Evolutionary conservation across 768 basidiomycete genomes (phyloP).

Genomic region (Pleurotus salmoneostramineus): DNA sequence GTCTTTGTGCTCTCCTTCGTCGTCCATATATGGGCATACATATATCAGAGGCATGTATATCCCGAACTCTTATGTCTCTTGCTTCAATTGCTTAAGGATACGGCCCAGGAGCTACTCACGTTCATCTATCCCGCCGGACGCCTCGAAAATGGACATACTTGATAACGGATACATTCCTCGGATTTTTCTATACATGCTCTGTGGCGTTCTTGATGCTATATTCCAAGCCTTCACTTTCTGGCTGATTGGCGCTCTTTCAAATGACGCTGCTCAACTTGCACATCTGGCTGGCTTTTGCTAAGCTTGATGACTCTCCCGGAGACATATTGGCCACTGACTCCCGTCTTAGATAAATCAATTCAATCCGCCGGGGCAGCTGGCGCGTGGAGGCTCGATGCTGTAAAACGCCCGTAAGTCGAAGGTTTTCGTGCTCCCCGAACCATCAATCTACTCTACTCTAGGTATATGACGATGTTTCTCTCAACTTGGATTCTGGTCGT

Average conservation of each 20-base stretch:
- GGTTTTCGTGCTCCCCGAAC: neutral
- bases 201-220: constrained; percentile 74
- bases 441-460: constrained; percentile 16
- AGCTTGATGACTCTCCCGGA: constrained; percentile 21
- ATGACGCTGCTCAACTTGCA: constrained; percentile 74
- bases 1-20: constrained; percentile 63
- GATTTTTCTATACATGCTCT: constrained; percentile 64
- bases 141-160: constrained; percentile 53
- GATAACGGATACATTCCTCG: constrained; percentile 50
- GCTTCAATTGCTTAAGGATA: neutral
- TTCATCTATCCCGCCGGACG: constrained; percentile 31
- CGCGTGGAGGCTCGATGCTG: constrained; percentile 66
- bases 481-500: constrained; percentile 52
- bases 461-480: constrained; percentile 55
- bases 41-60: constrained; percentile 64
- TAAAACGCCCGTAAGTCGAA: constrained; percentile 50
- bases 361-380: constrained; percentile 76
- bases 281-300: constrained; percentile 81
- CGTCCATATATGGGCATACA: constrained; percentile 72
- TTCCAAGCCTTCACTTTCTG: constrained; percentile 83
- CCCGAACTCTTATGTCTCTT: neutral
- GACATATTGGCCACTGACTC: neutral
- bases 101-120: constrained; percentile 54
- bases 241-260: constrained; percentile 79
- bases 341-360: constrained; percentile 56